These are phyloP conservation scores for Umbilicus rupestris DNA, from an alignment of 164 flowering plant species.

Conservation along the genomic window DNA sequence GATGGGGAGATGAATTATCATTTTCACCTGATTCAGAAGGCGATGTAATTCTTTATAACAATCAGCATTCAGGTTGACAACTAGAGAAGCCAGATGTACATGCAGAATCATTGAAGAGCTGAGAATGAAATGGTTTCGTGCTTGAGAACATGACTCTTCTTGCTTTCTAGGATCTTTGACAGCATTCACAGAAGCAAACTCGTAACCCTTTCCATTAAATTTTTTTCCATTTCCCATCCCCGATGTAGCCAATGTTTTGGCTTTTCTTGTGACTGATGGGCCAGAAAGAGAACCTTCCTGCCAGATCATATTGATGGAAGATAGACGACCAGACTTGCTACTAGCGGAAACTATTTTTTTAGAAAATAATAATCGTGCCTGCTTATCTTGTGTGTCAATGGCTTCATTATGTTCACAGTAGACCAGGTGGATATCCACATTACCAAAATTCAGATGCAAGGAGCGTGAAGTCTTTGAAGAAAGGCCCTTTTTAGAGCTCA, in stretches of 20 bases:
- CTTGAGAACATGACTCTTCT: conserved; percentile 29
- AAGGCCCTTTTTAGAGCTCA: conserved; percentile 17
- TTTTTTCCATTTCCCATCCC: conserved; percentile 34
- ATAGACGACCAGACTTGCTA: conserved; percentile 19
- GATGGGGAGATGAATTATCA: conserved; percentile 21
- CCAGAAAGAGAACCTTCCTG: conserved; percentile 61
- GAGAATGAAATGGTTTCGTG: conserved; percentile 54
- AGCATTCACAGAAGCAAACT: conserved; percentile 60
- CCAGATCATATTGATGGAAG: conserved; percentile 63
- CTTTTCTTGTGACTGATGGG: conserved; percentile 57
- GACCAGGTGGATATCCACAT: conserved; percentile 40
- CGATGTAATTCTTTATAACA: conserved; percentile 33
- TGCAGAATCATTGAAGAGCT: conserved; percentile 56
- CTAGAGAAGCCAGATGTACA: conserved; percentile 33
- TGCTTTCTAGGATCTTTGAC: conserved; percentile 24
- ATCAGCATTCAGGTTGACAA: conserved; percentile 28
- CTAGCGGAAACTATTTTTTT: conserved; percentile 37
- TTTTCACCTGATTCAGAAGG: conserved; percentile 40
- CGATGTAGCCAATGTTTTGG: conserved; percentile 45
- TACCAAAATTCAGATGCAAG: conserved; percentile 44
- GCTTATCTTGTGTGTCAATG: conserved; percentile 9
- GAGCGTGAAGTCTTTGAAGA: conserved; percentile 30
- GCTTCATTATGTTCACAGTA: conserved; percentile 16
- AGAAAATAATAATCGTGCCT: conserved; percentile 25
- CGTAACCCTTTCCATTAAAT: conserved; percentile 36